A percentile compares a stretch with the other conserved stretches of the same genome.
phyloP scores from a whole-genome alignment of 2,329 filamentous ascomycete genomes.

The Didymella segeticola region DNA sequence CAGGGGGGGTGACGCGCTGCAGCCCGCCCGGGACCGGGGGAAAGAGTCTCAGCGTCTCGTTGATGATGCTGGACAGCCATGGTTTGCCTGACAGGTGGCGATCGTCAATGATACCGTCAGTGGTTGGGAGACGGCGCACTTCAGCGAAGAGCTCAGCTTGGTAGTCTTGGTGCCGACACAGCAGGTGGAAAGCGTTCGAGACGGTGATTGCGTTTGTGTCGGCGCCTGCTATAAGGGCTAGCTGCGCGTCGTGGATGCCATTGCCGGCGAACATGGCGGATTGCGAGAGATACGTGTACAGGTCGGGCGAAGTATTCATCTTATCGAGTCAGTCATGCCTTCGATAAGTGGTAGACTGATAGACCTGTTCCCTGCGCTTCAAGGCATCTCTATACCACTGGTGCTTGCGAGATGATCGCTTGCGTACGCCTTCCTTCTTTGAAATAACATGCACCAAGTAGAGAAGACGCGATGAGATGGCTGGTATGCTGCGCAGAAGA shows the following conservation, averaged over 20 bases:
- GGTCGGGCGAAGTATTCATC: constrained; percentile 15
- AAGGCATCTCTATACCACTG: constrained; percentile 19
- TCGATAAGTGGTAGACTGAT: background rate
- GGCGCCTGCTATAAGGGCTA: constrained; percentile 50
- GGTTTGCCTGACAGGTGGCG: constrained; percentile 13
- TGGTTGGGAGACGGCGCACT: constrained; percentile 5
- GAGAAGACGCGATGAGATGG: background rate
- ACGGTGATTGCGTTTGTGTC: constrained; percentile 59
- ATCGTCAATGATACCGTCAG: constrained; percentile 11
- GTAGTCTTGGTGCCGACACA: constrained; percentile 39
- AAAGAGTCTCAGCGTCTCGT: constrained; percentile 26
- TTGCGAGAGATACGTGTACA: constrained; percentile 22
- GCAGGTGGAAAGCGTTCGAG: constrained; percentile 55
- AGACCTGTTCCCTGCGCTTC: constrained; percentile 13
- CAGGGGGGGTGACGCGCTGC: constrained; percentile 31
- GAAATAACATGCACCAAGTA: background rate
- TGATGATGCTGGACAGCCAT: constrained; percentile 25
- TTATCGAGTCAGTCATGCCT: constrained; percentile 4
- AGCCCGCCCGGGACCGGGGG: constrained; percentile 27
- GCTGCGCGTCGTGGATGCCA: constrained; percentile 17
- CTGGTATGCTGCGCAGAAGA: constrained; percentile 8
- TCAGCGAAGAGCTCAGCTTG: constrained; percentile 21
- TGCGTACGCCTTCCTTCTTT: constrained; percentile 5
- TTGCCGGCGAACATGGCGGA: constrained; percentile 10
- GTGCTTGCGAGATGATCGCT: background rate